Percentiles rank a stretch among this genome's conserved stretches.
Conservation (phyloP, 345 rosid species). For the Gossypioides kirkii region DNA sequence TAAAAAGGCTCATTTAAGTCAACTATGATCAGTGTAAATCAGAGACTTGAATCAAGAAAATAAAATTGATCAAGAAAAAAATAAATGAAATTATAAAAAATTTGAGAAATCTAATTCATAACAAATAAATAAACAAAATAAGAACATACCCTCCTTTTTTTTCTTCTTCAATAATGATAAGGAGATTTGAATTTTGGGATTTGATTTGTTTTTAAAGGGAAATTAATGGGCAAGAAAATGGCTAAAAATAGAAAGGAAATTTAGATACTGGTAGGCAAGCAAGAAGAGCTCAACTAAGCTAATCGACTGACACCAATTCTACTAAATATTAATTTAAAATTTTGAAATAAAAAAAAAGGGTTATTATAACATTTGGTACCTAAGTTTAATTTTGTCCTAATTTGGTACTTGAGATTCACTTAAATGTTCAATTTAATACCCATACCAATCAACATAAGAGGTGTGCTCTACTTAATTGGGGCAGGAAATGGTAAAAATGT, state of each 20-base stretch:
- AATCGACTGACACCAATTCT: not conserved
- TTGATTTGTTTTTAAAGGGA: not conserved
- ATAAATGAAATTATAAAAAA: not conserved
- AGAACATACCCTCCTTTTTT: not conserved
- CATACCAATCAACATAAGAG: too few relatives aligned
- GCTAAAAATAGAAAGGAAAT: not conserved
- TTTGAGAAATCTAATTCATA: not conserved
- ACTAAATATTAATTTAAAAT: not conserved
- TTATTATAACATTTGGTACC: not conserved
- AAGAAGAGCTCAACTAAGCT: not conserved
- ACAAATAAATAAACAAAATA: not conserved
- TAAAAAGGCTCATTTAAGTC: not conserved
- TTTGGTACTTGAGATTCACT: too few relatives aligned
- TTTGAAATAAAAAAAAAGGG: not conserved
- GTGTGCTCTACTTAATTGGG: too few relatives aligned
- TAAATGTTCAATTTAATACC: too few relatives aligned
- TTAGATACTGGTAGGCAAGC: not conserved
- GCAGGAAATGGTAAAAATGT: too few relatives aligned
- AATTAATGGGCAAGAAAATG: not conserved
- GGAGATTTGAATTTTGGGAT: not conserved
- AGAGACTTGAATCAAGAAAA: not conserved
- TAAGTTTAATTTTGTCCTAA: too few relatives aligned
- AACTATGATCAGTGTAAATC: not conserved
- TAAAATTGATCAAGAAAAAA: not conserved
- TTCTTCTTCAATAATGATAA: not conserved